These are phyloP conservation scores for Triticum timopheevii DNA, from an alignment of 176 grass and related monocot genomes.

Conservation along the genomic window DNA sequence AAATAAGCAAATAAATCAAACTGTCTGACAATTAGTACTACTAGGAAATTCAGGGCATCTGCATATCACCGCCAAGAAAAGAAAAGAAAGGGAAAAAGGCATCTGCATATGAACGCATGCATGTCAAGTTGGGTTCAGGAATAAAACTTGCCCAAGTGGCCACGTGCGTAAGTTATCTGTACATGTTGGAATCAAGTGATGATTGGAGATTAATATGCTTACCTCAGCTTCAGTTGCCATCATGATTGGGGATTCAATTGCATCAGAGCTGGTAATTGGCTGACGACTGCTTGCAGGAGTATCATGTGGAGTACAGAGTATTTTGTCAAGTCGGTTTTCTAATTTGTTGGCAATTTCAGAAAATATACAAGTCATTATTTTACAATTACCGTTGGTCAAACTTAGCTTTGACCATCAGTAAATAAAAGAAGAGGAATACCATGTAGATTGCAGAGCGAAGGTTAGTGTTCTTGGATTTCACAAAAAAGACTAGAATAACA, in stretches of 20 bases:
- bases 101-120: too few relatives aligned
- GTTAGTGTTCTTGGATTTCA: not conserved
- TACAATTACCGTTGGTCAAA: not conserved
- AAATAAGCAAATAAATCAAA: too few relatives aligned
- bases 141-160: not conserved
- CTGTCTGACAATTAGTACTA: too few relatives aligned
- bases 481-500: not conserved
- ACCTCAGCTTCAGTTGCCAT: not conserved
- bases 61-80: too few relatives aligned
- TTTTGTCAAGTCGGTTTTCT: too few relatives aligned
- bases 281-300: not conserved
- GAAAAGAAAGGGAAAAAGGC: too few relatives aligned
- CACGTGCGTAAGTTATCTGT: not conserved
- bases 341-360: not conserved
- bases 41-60: not conserved
- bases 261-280: not conserved
- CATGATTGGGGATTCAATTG: not conserved
- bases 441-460: not conserved
- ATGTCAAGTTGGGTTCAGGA: not conserved
- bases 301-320: not conserved
- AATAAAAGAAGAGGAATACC: not conserved
- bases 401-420: not conserved
- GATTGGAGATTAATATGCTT: not conserved
- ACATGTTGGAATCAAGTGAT: not conserved
- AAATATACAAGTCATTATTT: not conserved